Evolutionary conservation across 352 stramenopile genomes (phyloP), one percentile per base, ranked within the genome.

Genomic region (Globisporangium irregulare): DNA sequence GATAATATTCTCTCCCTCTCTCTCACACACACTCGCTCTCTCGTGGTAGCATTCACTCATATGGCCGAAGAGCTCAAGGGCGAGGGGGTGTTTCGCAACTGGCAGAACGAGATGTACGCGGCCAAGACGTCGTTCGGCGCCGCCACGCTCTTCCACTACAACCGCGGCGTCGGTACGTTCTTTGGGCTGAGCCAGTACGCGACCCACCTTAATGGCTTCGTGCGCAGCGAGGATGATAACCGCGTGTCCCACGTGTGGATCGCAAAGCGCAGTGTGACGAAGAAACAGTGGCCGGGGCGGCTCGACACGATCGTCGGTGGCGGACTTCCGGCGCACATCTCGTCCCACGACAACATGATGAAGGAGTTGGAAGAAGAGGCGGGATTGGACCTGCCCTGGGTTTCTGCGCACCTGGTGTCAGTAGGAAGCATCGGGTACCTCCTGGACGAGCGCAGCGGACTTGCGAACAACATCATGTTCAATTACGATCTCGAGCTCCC

Each of bases 391-490:
- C 73, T 74, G 2, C 29, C 66, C 25, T 86, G 83, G 78, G 78
- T 78, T 1, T 63, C 58, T 1, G n/a, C 59, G 18, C 65, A 68
- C 2, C 72, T 92, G 4, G 58, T 81, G 1, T 67, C 80, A 32
- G 72, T 73, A 4, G 81, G 83, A 59, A 87, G 71, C 67, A 84
- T 92, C 59, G 76, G 75, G 24, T 90, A 90, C 46, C 59, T 87
- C 25, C 74, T 79, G 53, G 80, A 89, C 22, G 75, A 86, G n/a
- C 67, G 55, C n/a, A 77, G 76, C 34, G 85, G 85, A 14, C 71
- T 92, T 4, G 71, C 84, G 54, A 82, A 87, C 73, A 85, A 91
- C 69, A 89, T 73, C 10, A 91, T 91, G 85, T 78, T 90, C 61
- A 70, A 86, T 25, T 93, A 80, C 57, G 85, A 93, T 59, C 64